Evolutionary conservation across 805 yeast genomes (phyloP).

Genomic region (Candida quercuum): DNA sequence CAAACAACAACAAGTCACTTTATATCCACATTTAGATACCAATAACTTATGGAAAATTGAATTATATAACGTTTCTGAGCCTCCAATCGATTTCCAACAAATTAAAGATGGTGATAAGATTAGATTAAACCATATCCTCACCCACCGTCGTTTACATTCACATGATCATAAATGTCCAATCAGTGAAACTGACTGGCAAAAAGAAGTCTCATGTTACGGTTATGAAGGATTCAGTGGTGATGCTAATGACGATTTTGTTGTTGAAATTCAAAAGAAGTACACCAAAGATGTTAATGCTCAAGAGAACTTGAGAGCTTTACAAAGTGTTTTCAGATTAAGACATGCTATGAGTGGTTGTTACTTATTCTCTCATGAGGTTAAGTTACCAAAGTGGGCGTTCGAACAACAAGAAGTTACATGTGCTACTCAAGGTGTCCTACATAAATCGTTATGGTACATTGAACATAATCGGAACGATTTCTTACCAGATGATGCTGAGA

Average conservation of each 20-base stretch:
- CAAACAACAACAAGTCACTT: slow-evolving; percentile 76
- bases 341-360: slow-evolving; percentile 80
- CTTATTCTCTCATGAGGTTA: slow-evolving; percentile 68
- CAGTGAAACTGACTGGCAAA: slow-evolving; percentile 74
- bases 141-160: slow-evolving; percentile 70
- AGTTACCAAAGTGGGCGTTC: slow-evolving; percentile 79
- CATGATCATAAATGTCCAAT: slow-evolving; percentile 82
- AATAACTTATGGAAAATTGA: slow-evolving; percentile 74
- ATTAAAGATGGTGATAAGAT: slow-evolving; percentile 65
- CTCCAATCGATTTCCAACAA: slow-evolving; percentile 54
- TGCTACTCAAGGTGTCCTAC: slow-evolving; percentile 61
- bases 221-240: slow-evolving; percentile 74
- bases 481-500: slow-evolving; percentile 38
- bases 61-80: slow-evolving; percentile 54
- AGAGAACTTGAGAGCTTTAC: slow-evolving; percentile 54
- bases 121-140: slow-evolving; percentile 53
- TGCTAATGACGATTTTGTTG: slow-evolving; percentile 76
- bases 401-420: slow-evolving; percentile 83
- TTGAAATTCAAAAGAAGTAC: slow-evolving; percentile 58
- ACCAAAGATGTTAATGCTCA: slow-evolving; percentile 49
- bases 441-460: slow-evolving; percentile 64
- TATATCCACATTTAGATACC: slow-evolving; percentile 71
- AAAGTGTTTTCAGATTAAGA: slow-evolving; percentile 65
- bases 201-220: slow-evolving; percentile 76
- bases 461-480: slow-evolving; percentile 59